Evolutionary conservation across 257 asterid species (phyloP), one percentile per base, ranked within the genome.

Genomic region (Solanum sitiens): DNA sequence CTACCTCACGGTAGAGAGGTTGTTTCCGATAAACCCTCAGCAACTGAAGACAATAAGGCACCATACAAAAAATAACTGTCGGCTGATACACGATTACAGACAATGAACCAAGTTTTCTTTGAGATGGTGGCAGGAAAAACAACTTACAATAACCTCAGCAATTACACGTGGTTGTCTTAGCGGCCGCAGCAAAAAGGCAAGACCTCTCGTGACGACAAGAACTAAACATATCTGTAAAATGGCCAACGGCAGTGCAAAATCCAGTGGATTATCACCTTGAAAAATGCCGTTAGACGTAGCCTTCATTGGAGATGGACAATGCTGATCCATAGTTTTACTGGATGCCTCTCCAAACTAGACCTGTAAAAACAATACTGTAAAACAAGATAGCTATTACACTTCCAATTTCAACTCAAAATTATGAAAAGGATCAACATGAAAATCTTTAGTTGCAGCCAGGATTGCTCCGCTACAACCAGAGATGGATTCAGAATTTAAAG

Each of bases 81-180:
- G 53, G 33, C 65, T 30, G 11, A 80, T 27, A 47, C 68, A 30
- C 27, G 27, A 27, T 80, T 47, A 79, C 18, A 80, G 40, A 27
- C 27, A 80, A 16, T 45, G 68, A 47, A 80, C 44, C 85, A 47
- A 80, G 18, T 18, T 80, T 47, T 80, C 67, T 47, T 20, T 30
- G 10, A 27, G 45, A 47, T 4, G 44, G 20, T 23, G 47, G 56
- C 8, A 18, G 47, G 77, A 16, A 44, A 27, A 30, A 44, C 61
- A 84, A 92, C 98, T 84, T 85, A 95, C 98, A 40, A 95, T 89
- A 80, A 95, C 91, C 87, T 95, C 98, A 2, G 98, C 98, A 47
- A 95, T 92, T 37, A 95, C 98, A 67, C 98, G 98, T 0, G 98
- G 98, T 90, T 95, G 97, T 35, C 98, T 76, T 4, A 95, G 90